Evolutionary conservation across 305 asterid genomes (phyloP), one percentile per base, ranked within the genome.

Genomic region (Rubia tinctorum): DNA sequence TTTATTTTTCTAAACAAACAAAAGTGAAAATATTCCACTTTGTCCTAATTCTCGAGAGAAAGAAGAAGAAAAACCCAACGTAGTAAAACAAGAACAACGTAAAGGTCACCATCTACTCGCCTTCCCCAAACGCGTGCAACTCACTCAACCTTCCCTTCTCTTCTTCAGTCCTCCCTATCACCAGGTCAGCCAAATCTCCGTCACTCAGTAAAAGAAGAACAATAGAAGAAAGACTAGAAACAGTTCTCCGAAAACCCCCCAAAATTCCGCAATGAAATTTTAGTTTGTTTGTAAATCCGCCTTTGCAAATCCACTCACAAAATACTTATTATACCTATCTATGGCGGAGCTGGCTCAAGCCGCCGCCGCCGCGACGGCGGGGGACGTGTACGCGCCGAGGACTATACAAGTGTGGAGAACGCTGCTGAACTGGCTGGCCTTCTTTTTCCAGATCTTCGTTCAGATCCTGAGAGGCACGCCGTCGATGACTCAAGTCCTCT

Each of bases 401-500:
- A 88, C 91, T 71, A 66, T 88, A 55, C 94, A 86, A 82, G 88
- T 86, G 60, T 95, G 99, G 99, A 83, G 92, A 77, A 78, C 91
- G 56, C 86, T 95, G 62, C 74, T 95, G 69, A 90, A 89, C 89
- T 95, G 98, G 96, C 69, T 95, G 49, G 83, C 82, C 30, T 90
- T 95, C 86, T 86, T 92, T 83, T 90, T 88, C 77, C 98, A 86
- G 94, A 89, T 95, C 92, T 95, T 92, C 78, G 80, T 87, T 71
- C 30, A 27, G 30, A 27, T 27, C 2, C 30, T 2, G 2, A 27
- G 30, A 27, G 30, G 2, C 30, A 27, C 30, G 30, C 30, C 2
- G 30, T 27, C 30, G 30, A 27, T 27, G 30, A 27, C n/a, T n/a
- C n/a, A n/a, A n/a, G n/a, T n/a, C n/a, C n/a, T n/a, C n/a, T n/a